Percentiles rank a stretch among this genome's conserved stretches.
Evolutionary conservation across 2,329 filamentous ascomycete genomes (phyloP).

Genomic region (Macroventuria anomochaeta): DNA sequence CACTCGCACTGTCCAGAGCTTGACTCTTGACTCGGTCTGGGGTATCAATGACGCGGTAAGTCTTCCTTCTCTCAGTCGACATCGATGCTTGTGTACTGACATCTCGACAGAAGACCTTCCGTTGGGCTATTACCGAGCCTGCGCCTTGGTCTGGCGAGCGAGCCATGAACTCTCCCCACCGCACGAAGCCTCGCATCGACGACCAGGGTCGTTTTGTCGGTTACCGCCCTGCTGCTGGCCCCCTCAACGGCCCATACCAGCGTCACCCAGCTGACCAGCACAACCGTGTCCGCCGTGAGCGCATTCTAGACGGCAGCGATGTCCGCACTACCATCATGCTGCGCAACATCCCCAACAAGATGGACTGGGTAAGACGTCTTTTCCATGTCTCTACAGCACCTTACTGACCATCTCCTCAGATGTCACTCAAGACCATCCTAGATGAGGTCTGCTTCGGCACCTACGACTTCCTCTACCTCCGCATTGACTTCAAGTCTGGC

Average conservation of each 20-base stretch:
- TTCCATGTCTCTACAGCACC: neutral
- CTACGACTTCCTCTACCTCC: constrained; percentile 94
- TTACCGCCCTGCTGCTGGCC: constrained; percentile 18
- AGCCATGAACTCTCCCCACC: constrained; percentile 28
- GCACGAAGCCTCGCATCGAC: constrained; percentile 30
- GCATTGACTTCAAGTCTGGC: constrained; percentile 67
- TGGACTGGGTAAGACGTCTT: constrained; percentile 62
- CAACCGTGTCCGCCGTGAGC: constrained; percentile 49
- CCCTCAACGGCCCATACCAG: constrained; percentile 6
- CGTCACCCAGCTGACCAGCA: constrained; percentile 39
- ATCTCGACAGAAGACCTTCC: constrained; percentile 29
- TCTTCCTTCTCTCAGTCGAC: neutral
- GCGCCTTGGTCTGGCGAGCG: constrained; percentile 29
- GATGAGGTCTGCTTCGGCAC: constrained; percentile 79
- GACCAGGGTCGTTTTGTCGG: constrained; percentile 31
- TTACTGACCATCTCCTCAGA: constrained; percentile 28
- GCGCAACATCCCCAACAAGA: constrained; percentile 91
- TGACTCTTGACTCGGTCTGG: constrained; percentile 19
- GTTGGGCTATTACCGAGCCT: constrained; percentile 26
- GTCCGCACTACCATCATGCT: constrained; percentile 78
- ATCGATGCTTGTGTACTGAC: constrained; percentile 23
- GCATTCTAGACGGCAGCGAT: constrained; percentile 53
- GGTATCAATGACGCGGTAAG: constrained; percentile 26
- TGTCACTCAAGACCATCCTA: constrained; percentile 73
- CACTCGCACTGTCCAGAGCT: constrained; percentile 33